Conservation (phyloP, 2,329 filamentous ascomycete genomes). For the Fusarium sp. region DNA sequence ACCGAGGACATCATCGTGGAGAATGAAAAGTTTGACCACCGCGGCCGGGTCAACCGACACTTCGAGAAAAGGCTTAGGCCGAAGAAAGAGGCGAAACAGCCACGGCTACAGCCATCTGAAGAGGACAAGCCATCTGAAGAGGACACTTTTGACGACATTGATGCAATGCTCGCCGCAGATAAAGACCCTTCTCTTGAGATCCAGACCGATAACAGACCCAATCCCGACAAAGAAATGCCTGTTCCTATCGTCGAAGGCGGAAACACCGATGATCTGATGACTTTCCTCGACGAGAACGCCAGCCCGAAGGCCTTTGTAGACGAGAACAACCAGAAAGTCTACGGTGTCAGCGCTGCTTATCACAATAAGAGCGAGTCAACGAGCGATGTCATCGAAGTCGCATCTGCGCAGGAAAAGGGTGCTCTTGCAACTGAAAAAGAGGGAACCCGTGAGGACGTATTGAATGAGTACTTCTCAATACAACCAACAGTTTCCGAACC, state of each 20-base stretch:
- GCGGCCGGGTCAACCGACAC: constrained; percentile 13
- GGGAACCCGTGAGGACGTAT: background rate
- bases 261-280: background rate
- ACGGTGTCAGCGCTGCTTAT: background rate
- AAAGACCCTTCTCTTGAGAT: background rate
- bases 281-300: constrained; percentile 1
- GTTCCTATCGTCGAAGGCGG: background rate
- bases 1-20: constrained; percentile 41
- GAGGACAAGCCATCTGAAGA: background rate
- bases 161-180: background rate
- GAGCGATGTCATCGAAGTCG: background rate
- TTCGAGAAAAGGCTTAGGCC: background rate
- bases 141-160: constrained; percentile 9
- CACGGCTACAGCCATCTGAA: background rate
- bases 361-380: background rate
- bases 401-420: background rate
- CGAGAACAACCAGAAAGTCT: background rate
- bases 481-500: background rate
- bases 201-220: background rate
- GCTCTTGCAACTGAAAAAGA: background rate
- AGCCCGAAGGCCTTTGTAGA: background rate
- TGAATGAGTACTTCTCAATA: background rate
- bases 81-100: background rate
- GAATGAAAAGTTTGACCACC: constrained; percentile 20
- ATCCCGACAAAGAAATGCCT: background rate